These are phyloP conservation scores for Castanea crenata DNA, from an alignment of 306 rosid species.

Conservation along the genomic window DNA sequence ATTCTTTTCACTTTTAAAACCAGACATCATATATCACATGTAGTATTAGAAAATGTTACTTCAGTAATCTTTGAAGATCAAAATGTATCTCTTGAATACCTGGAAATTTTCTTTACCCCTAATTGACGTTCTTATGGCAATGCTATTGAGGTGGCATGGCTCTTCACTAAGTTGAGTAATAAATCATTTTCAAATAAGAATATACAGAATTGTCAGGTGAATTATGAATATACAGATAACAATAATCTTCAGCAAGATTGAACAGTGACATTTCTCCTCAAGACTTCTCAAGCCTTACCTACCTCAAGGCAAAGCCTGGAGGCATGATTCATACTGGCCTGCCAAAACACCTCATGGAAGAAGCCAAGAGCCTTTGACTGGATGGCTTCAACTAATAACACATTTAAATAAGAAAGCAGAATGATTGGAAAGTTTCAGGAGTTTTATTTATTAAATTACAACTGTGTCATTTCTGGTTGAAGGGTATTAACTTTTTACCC, in stretches of 20 bases:
- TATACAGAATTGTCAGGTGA: not conserved
- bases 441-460: not conserved
- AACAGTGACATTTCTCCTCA: not conserved
- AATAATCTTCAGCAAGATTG: not conserved
- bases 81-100: not conserved
- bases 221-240: not conserved
- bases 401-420: not conserved
- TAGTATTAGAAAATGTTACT: not conserved
- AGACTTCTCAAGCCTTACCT: not conserved
- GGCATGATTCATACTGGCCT: not conserved
- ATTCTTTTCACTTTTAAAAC: slow-evolving; percentile 17
- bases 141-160: not conserved
- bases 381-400: not conserved
- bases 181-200: not conserved
- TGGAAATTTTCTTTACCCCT: not conserved
- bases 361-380: not conserved
- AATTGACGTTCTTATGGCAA: not conserved
- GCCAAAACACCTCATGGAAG: not conserved
- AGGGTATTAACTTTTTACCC: not conserved
- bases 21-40: not conserved
- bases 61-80: not conserved
- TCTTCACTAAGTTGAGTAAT: not conserved
- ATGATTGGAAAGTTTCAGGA: not conserved
- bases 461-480: not conserved
- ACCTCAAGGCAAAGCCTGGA: not conserved